Evolutionary conservation across 108 stramenopile genomes (phyloP).

Genomic region (Mayamaea pseudoterrestris): DNA sequence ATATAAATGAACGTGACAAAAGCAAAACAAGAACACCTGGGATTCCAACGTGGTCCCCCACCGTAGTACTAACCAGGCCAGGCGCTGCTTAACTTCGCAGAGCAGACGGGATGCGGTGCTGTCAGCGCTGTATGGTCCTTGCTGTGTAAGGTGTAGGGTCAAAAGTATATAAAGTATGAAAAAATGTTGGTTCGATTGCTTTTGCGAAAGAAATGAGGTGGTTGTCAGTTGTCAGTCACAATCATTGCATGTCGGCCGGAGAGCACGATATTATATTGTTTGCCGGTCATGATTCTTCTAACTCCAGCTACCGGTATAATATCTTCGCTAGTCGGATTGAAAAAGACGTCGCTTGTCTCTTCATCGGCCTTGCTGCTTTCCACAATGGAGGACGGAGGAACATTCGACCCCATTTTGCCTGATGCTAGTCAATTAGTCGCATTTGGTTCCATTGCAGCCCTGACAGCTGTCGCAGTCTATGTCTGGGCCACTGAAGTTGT

Average conservation of each 20-base stretch:
- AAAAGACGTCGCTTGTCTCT: too few relatives aligned
- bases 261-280: too few relatives aligned
- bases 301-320: too few relatives aligned
- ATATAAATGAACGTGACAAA: background rate
- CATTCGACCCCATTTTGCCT: slow-evolving; percentile 10
- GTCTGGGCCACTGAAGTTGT: slow-evolving; percentile 67
- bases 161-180: too few relatives aligned
- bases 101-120: slow-evolving; percentile 66
- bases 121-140: slow-evolving; percentile 45
- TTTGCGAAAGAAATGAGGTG: too few relatives aligned
- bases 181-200: too few relatives aligned
- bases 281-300: too few relatives aligned
- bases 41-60: slow-evolving; percentile 18
- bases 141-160: too few relatives aligned
- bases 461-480: slow-evolving; percentile 30
- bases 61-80: slow-evolving; percentile 27
- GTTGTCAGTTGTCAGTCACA: too few relatives aligned
- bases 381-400: background rate
- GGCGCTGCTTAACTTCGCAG: slow-evolving; percentile 62
- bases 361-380: background rate
- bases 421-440: slow-evolving; percentile 22
- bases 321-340: too few relatives aligned
- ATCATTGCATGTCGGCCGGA: too few relatives aligned
- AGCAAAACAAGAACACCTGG: slow-evolving; percentile 12
- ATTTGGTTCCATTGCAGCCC: slow-evolving; percentile 40